Evolutionary conservation across 2,329 filamentous ascomycete genomes (phyloP).

Genomic region (Exophiala sideris): DNA sequence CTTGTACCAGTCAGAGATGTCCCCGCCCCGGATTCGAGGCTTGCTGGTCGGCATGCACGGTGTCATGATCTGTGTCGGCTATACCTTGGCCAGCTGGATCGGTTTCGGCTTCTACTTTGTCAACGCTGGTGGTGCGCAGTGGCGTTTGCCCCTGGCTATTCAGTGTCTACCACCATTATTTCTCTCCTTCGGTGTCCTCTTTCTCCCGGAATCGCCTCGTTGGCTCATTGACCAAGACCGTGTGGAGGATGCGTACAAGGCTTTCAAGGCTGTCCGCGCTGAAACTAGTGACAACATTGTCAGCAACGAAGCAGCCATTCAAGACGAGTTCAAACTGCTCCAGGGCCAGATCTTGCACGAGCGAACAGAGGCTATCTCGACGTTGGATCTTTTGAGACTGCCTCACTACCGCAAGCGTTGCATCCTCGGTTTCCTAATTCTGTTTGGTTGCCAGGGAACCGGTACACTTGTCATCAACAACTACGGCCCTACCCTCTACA

Average conservation of each 20-base stretch:
- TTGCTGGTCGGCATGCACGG: constrained; percentile 21
- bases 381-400: constrained; percentile 14
- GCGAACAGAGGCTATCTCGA: constrained; percentile 3
- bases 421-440: constrained; percentile 10
- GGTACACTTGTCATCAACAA: constrained; percentile 16
- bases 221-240: constrained; percentile 18
- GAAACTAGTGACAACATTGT: constrained; percentile 8
- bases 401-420: constrained; percentile 23
- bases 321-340: constrained; percentile 15
- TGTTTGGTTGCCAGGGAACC: constrained; percentile 10
- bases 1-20: constrained; percentile 17
- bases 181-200: constrained; percentile 40
- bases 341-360: constrained; percentile 14
- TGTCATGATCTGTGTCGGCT: constrained; percentile 15
- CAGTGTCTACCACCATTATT: constrained; percentile 18
- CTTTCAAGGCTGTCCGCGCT: constrained; percentile 12
- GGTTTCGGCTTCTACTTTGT: constrained; percentile 22
- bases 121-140: constrained; percentile 10
- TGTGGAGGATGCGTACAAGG: constrained; percentile 12
- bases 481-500: constrained; percentile 10
- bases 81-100: constrained; percentile 15
- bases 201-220: constrained; percentile 31
- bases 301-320: constrained; percentile 7
- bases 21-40: constrained; percentile 18
- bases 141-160: constrained; percentile 21